Conservation (phyloP, 2,329 filamentous ascomycete species). For the Penicillium sp. region DNA sequence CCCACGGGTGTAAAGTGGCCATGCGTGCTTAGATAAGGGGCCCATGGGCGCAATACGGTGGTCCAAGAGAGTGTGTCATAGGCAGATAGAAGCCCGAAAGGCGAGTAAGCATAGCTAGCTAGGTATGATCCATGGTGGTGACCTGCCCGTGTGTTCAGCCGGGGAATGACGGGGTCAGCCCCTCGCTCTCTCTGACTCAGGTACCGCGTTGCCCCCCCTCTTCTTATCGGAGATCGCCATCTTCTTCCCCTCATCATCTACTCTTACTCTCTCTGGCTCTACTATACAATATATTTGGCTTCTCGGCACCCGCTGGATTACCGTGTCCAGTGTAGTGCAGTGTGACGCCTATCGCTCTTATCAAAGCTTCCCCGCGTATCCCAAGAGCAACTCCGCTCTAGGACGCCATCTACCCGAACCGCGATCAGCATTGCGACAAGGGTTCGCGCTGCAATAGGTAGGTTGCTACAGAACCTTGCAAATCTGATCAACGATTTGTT, state of each 20-base stretch:
- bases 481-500: not conserved
- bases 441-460: conserved; percentile 5
- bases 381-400: conserved; percentile 25
- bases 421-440: not conserved
- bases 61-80: not conserved
- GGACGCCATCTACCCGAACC: conserved; percentile 14
- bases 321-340: conserved; percentile 21
- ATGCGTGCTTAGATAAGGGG: conserved; percentile 7
- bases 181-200: conserved; percentile 21
- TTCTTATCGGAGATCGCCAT: conserved; percentile 16
- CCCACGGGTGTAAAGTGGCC: conserved; percentile 14
- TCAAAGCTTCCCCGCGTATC: conserved; percentile 31
- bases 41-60: not conserved
- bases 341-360: conserved; percentile 24
- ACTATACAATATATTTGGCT: not conserved
- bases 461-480: not conserved
- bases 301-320: conserved; percentile 10
- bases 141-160: not conserved
- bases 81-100: not conserved
- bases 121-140: not conserved
- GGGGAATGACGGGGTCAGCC: conserved; percentile 20
- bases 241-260: conserved; percentile 11
- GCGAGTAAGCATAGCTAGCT: not conserved
- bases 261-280: conserved; percentile 1
- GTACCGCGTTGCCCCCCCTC: conserved; percentile 13